A percentile compares a stretch with the other conserved stretches of the same genome.
Evolutionary conservation across 352 stramenopile genomes (phyloP).

Genomic region (Pythium volutum): DNA sequence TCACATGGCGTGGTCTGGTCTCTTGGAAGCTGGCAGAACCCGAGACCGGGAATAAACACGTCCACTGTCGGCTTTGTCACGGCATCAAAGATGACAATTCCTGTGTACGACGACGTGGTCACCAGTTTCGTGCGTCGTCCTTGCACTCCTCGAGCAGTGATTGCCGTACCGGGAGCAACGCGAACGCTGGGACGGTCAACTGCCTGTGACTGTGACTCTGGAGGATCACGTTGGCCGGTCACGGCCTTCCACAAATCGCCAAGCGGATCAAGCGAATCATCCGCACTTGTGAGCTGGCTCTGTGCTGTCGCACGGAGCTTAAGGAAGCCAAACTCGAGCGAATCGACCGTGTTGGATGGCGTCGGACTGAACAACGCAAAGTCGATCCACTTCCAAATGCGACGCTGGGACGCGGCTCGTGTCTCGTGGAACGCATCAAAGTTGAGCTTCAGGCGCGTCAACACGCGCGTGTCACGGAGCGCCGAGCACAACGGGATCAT

Average conservation of each 20-base stretch:
- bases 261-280: not conserved
- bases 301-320: not conserved
- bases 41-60: not conserved
- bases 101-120: not conserved
- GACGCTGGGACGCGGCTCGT: not conserved
- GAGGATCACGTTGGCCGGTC: not conserved
- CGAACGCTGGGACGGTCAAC: not conserved
- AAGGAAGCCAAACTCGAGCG: not conserved
- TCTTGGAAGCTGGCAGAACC: not conserved
- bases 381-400: slow-evolving; percentile 1
- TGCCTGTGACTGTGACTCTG: not conserved
- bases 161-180: not conserved
- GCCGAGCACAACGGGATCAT: not conserved
- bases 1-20: not conserved
- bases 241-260: not conserved
- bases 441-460: not conserved
- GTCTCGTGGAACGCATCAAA: not conserved
- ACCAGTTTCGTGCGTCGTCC: not conserved
- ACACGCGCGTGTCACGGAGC: not conserved
- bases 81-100: not conserved
- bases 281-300: not conserved
- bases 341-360: not conserved
- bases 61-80: not conserved
- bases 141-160: not conserved
- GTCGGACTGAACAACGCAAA: slow-evolving; percentile 1